phyloP scores from a whole-genome alignment of 2,329 filamentous ascomycete genomes.

The Colletotrichum truncatum region DNA sequence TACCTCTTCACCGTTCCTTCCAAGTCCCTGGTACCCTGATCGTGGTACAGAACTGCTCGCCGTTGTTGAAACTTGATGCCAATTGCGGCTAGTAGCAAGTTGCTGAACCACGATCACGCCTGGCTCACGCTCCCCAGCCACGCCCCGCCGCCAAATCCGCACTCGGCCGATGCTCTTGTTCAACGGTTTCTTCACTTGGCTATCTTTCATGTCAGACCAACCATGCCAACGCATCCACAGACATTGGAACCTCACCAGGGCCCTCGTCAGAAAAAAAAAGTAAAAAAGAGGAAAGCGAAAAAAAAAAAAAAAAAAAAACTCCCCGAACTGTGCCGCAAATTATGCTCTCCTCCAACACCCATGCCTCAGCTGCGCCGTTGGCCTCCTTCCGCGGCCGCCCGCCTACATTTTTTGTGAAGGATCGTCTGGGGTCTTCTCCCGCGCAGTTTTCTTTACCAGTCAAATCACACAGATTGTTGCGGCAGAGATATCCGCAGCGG shows the following conservation, averaged over 20 bases:
- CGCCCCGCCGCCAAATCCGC: constrained; percentile 13
- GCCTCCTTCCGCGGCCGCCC: constrained; percentile 15
- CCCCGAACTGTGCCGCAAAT: not conserved
- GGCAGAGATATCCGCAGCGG: not conserved
- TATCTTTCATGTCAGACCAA: constrained; percentile 1
- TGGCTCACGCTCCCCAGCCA: constrained; percentile 19
- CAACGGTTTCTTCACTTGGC: constrained; percentile 1
- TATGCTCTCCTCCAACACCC: not conserved
- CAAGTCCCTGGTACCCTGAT: constrained; percentile 14
- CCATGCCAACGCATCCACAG: not conserved
- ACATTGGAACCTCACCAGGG: not conserved
- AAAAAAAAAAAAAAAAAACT: constrained; percentile 2
- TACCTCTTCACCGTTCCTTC: constrained; percentile 2
- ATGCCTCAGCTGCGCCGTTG: constrained; percentile 13
- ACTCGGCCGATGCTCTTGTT: constrained; percentile 10
- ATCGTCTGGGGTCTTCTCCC: not conserved
- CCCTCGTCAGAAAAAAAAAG: not conserved
- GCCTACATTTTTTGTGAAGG: not conserved
- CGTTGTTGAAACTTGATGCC: constrained; percentile 13
- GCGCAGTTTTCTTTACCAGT: not conserved
- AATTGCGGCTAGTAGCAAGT: constrained; percentile 1
- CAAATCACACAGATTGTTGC: not conserved
- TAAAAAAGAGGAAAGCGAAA: too few relatives aligned
- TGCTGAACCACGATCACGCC: constrained; percentile 18
- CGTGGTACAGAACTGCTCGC: constrained; percentile 1